Conservation (phyloP, 306 rosid species). For the Mucuna pruriens region DNA sequence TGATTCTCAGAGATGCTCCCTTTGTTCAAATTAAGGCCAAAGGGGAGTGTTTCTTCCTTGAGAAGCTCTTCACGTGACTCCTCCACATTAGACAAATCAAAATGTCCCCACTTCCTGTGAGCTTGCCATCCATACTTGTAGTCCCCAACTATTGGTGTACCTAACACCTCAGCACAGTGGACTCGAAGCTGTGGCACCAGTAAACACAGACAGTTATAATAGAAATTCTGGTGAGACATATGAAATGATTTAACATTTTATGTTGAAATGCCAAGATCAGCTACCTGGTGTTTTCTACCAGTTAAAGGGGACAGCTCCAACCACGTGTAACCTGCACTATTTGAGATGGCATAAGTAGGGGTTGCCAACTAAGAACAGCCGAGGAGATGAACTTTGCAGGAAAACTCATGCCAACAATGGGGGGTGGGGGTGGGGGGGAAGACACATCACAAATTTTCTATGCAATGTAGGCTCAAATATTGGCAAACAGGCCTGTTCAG, state of each 20-base stretch:
- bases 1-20: conserved; percentile 72
- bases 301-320: conserved; percentile 88
- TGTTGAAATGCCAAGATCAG: conserved; percentile 19
- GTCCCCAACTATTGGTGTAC: conserved; percentile 96
- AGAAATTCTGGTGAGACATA: neutral
- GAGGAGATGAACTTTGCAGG: conserved; percentile 9
- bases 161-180: conserved; percentile 92
- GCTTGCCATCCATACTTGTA: conserved; percentile 94
- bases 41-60: conserved; percentile 62
- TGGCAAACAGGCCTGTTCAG: neutral
- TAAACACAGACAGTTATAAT: conserved; percentile 28
- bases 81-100: conserved; percentile 43
- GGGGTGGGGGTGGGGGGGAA: neutral
- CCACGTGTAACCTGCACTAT: conserved; percentile 85
- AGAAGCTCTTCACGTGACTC: conserved; percentile 48
- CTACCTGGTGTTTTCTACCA: conserved; percentile 98
- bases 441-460: neutral
- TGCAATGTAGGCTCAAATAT: conserved; percentile 13
- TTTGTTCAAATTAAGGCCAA: conserved; percentile 65
- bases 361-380: neutral
- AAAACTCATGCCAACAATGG: conserved; percentile 5
- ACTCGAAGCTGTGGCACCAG: conserved; percentile 78
- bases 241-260: conserved; percentile 9
- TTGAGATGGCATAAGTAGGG: conserved; percentile 27
- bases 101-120: conserved; percentile 68